A percentile compares a stretch with the other conserved stretches of the same genome.
These are phyloP conservation scores for Suhomyces sp. DNA, from an alignment of 805 yeast species.

Conservation along the genomic window DNA sequence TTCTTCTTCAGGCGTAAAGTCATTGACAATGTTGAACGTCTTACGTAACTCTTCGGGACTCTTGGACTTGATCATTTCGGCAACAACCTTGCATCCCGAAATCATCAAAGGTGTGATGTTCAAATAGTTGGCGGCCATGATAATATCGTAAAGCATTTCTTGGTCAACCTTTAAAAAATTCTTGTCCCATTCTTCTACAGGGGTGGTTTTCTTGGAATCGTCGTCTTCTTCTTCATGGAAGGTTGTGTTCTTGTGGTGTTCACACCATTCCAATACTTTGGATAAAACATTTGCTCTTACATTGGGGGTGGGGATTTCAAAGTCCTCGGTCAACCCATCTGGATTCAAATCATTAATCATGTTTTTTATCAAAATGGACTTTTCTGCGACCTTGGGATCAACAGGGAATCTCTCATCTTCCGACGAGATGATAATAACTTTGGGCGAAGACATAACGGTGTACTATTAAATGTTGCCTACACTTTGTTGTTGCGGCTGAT, in stretches of 20 bases:
- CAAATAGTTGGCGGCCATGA: conserved; percentile 75
- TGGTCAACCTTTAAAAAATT: conserved; percentile 92
- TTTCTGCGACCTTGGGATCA: conserved; percentile 78
- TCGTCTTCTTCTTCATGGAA: conserved; percentile 79
- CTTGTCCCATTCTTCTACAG: conserved; percentile 94
- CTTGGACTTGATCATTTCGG: conserved; percentile 79
- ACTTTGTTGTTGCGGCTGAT: background rate
- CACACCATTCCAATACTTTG: conserved; percentile 95
- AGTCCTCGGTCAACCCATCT: conserved; percentile 63
- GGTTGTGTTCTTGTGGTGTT: conserved; percentile 79
- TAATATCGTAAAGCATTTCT: conserved; percentile 79
- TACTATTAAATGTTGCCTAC: background rate
- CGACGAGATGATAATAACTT: conserved; percentile 63
- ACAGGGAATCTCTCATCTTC: conserved; percentile 80
- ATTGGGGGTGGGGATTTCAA: conserved; percentile 85
- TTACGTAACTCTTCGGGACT: conserved; percentile 78
- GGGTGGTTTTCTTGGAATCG: conserved; percentile 82
- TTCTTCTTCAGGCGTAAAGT: conserved; percentile 83
- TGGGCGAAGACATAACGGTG: conserved; percentile 23
- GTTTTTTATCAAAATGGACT: conserved; percentile 80
- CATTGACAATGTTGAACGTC: conserved; percentile 77
- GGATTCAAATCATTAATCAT: conserved; percentile 71
- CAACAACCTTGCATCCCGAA: conserved; percentile 78
- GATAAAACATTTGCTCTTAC: conserved; percentile 83
- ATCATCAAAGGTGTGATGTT: conserved; percentile 72